These are phyloP conservation scores for Phytophthora aleatoria DNA, from an alignment of 352 stramenopile species.

Conservation along the genomic window DNA sequence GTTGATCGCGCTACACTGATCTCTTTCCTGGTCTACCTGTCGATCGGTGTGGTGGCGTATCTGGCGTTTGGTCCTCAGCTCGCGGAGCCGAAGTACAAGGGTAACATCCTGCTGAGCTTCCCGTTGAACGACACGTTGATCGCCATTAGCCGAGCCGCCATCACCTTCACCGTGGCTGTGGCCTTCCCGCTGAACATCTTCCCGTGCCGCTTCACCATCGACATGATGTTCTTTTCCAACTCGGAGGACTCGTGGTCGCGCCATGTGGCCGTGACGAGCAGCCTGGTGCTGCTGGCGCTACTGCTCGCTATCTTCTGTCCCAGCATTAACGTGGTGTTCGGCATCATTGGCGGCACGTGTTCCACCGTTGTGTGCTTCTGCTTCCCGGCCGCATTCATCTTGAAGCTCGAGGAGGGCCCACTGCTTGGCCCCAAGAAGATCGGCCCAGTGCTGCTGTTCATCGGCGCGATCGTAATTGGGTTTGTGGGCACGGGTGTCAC, in stretches of 20 bases:
- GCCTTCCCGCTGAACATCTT: slow-evolving; percentile 90
- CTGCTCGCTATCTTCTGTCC: slow-evolving; percentile 84
- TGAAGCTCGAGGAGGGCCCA: slow-evolving; percentile 82
- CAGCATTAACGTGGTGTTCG: slow-evolving; percentile 87
- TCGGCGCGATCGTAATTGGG: slow-evolving; percentile 75
- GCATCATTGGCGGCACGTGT: slow-evolving; percentile 86
- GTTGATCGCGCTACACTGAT: slow-evolving; percentile 80
- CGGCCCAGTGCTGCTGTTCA: slow-evolving; percentile 70
- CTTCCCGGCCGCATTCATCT: slow-evolving; percentile 81
- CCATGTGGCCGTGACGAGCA: slow-evolving; percentile 67
- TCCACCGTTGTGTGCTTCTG: slow-evolving; percentile 87
- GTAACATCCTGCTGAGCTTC: slow-evolving; percentile 86
- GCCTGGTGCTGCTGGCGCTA: slow-evolving; percentile 69
- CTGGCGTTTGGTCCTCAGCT: slow-evolving; percentile 74
- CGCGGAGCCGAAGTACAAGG: slow-evolving; percentile 72
- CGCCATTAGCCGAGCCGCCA: slow-evolving; percentile 77
- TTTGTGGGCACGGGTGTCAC: slow-evolving; percentile 71
- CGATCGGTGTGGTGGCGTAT: slow-evolving; percentile 81
- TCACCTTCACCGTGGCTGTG: slow-evolving; percentile 86
- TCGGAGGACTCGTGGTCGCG: slow-evolving; percentile 69
- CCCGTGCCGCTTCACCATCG: slow-evolving; percentile 83
- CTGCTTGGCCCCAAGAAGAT: slow-evolving; percentile 76
- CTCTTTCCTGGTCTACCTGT: slow-evolving; percentile 78
- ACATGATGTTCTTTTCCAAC: slow-evolving; percentile 90
- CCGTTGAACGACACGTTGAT: slow-evolving; percentile 78